Evolutionary conservation across 2,329 filamentous ascomycete genomes (phyloP).

Genomic region (Scortechinia acanthostroma): DNA sequence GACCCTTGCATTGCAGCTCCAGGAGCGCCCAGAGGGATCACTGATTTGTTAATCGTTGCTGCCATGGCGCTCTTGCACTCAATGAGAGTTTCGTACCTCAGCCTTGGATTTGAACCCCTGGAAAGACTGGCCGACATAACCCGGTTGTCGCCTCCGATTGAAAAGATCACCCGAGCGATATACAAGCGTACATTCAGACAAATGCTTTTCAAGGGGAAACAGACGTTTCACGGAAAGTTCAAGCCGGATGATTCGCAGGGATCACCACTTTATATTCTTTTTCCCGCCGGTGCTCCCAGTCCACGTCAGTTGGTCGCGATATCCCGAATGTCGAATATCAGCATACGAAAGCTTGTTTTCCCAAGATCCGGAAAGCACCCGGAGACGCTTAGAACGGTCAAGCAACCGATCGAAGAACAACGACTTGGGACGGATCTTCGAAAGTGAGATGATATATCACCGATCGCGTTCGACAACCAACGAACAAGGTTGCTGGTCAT

Average conservation of each 20-base stretch:
- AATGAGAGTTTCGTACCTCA: constrained; percentile 20
- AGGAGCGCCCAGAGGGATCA: constrained; percentile 22
- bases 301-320: constrained; percentile 20
- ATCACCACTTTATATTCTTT: constrained; percentile 21
- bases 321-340: constrained; percentile 27
- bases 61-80: constrained; percentile 25
- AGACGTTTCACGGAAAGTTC: constrained; percentile 27
- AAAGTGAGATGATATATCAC: too few species aligned
- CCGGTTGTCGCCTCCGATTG: constrained; percentile 16
- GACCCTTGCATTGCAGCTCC: constrained; percentile 27
- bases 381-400: too few species aligned
- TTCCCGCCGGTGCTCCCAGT: constrained; percentile 19
- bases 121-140: constrained; percentile 17
- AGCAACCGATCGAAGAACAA: too few species aligned
- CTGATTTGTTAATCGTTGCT: constrained; percentile 23
- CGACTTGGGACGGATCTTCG: too few species aligned
- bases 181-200: constrained; percentile 19
- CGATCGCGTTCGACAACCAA: too few species aligned
- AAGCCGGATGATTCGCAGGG: constrained; percentile 19
- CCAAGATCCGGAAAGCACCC: too few species aligned
- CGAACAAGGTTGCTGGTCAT: too few species aligned
- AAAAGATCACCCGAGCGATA: constrained; percentile 15
- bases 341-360: constrained; percentile 9
- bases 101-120: constrained; percentile 26
- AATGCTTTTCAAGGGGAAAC: constrained; percentile 24